Conservation (phyloP, 2,329 filamentous ascomycete species). For the Fusarium neocosmosporiellum region DNA sequence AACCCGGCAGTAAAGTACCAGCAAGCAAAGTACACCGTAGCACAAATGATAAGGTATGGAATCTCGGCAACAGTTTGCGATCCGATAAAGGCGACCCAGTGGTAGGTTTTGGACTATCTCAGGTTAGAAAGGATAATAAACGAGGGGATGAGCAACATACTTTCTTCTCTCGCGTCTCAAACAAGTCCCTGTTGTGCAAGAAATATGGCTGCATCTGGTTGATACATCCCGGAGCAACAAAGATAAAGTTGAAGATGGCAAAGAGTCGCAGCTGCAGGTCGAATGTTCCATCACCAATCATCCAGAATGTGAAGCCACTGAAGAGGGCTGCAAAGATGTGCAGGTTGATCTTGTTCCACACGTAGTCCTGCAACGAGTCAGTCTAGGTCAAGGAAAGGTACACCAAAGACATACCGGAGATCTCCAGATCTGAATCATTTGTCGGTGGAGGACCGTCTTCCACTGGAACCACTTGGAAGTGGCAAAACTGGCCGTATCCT, state of each 20-base stretch:
- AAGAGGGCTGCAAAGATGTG: constrained; percentile 59
- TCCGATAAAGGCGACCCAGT: constrained; percentile 63
- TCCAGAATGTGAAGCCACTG: constrained; percentile 63
- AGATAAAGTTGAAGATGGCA: constrained; percentile 64
- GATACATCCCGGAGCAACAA: constrained; percentile 57
- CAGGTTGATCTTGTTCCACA: constrained; percentile 47
- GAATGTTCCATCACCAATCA: constrained; percentile 54
- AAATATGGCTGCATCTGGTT: constrained; percentile 58
- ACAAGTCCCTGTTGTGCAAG: constrained; percentile 58
- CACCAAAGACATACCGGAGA: constrained; percentile 24
- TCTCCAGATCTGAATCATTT: constrained; percentile 41
- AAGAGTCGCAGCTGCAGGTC: constrained; percentile 57
- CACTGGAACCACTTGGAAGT: constrained; percentile 54
- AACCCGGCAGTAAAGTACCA: constrained; percentile 59
- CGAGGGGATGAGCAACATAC: background rate
- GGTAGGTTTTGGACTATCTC: constrained; percentile 56
- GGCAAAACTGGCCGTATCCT: constrained; percentile 54
- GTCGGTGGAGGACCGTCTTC: constrained; percentile 46
- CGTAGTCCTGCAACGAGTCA: constrained; percentile 32
- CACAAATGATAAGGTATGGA: constrained; percentile 53
- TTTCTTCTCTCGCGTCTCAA: constrained; percentile 61
- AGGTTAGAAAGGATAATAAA: background rate
- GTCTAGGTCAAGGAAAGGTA: background rate
- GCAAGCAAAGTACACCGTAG: constrained; percentile 56
- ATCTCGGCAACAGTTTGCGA: constrained; percentile 56